phyloP scores from a whole-genome alignment of 1,139 yeast species.

The Casaregolazyma lundiana region DNA sequence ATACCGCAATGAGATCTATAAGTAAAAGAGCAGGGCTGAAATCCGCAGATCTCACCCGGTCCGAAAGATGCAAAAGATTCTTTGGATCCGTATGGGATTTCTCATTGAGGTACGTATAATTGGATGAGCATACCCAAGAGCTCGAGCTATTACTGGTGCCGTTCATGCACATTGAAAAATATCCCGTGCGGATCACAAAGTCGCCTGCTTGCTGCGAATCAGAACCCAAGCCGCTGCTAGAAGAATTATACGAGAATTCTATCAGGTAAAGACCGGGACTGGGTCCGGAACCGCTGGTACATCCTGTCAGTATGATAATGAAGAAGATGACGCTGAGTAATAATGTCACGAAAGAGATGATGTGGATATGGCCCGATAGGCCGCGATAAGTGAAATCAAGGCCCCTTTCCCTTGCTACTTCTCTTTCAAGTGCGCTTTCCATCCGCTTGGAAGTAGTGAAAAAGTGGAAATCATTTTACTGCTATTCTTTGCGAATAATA shows the following conservation, averaged over 20 bases:
- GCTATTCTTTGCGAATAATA: not conserved
- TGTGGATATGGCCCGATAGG: not conserved
- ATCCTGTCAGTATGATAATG: constrained; percentile 24
- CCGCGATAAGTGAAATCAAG: not conserved
- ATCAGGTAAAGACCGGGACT: constrained; percentile 23
- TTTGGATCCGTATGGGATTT: constrained; percentile 23
- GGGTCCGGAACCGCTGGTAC: constrained; percentile 20
- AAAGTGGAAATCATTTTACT: not conserved
- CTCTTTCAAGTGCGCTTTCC: not conserved
- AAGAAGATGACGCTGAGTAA: constrained; percentile 21
- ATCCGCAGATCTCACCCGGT: constrained; percentile 13
- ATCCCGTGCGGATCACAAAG: constrained; percentile 24
- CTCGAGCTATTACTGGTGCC: constrained; percentile 8
- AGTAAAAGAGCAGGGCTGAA: constrained; percentile 22
- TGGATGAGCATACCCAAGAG: constrained; percentile 25
- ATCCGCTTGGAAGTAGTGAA: not conserved
- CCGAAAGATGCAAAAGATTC: constrained; percentile 21
- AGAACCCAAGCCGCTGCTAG: constrained; percentile 10
- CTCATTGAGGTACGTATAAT: constrained; percentile 17
- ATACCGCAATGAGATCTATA: constrained; percentile 17
- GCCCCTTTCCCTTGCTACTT: not conserved
- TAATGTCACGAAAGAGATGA: constrained; percentile 1
- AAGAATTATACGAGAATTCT: constrained; percentile 22
- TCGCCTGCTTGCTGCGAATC: constrained; percentile 7
- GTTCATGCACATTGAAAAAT: constrained; percentile 26